phyloP scores from a whole-genome alignment of 768 basidiomycete genomes.

The Trametes elegans region DNA sequence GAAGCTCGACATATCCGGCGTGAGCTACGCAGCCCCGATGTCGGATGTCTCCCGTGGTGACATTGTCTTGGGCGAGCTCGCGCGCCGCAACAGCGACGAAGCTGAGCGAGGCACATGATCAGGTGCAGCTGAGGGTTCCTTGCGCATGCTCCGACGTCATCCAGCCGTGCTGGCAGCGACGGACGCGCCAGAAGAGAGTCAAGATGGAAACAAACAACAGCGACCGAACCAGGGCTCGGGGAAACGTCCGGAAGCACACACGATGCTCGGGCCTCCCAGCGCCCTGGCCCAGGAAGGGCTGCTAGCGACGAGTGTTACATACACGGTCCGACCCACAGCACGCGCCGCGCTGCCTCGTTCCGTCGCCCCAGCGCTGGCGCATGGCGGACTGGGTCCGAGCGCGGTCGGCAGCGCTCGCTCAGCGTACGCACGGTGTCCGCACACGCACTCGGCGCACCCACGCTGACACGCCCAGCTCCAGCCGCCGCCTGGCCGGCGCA shows the following conservation, averaged over 20 bases:
- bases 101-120: not conserved
- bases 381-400: not conserved
- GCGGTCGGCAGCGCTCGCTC: not conserved
- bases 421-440: constrained; percentile 1
- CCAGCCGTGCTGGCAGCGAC: not conserved
- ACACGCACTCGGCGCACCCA: not conserved
- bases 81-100: too few relatives aligned
- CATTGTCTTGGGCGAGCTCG: too few relatives aligned
- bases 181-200: not conserved
- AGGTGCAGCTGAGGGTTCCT: not conserved
- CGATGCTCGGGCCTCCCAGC: constrained; percentile 9
- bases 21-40: too few relatives aligned
- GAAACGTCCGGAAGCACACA: constrained; percentile 11
- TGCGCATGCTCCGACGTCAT: constrained; percentile 6
- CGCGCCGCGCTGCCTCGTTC: too few relatives aligned
- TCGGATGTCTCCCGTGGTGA: too few relatives aligned
- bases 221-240: constrained; percentile 4
- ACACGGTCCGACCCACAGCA: not conserved
- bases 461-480: not conserved
- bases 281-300: not conserved
- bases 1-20: not conserved
- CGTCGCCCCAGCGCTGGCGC: too few relatives aligned
- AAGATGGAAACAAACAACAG: not conserved
- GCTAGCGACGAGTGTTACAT: not conserved
- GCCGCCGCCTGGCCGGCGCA: not conserved